Evolutionary conservation across 345 rosid genomes (phyloP), one percentile per base, ranked within the genome.

Genomic region (Geranium rotundifolium): DNA sequence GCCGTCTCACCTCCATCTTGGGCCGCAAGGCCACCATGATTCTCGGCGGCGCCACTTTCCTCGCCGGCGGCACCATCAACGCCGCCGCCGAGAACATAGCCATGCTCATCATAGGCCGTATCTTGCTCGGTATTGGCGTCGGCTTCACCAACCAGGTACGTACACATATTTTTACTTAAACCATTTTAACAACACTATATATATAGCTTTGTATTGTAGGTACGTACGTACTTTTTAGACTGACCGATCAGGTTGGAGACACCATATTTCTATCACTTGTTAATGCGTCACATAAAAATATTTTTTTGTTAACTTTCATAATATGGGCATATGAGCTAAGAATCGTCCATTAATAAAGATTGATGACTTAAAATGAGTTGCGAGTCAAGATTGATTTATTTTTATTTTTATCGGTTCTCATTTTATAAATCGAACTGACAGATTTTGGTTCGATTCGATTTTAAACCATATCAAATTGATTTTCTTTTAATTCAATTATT

Each of bases 121-220:
- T 91, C 59, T 76, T 89, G 75, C 92, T 91, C 15, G 96, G 96
- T 56, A 78, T 86, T 60, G 98, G 96, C 19, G 90, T 91, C 63
- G 98, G 98, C 57, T 91, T 91, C 79, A 86, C 98, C 19, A 89
- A 83, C 73, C 90, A 88, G 85, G 96, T 86, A 63, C 12, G 54
- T 20, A 17, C 16, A 37, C 16, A 37, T 12, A 55, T 9, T 49
- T 31, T 17, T 19, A 6, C 7, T 7, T 29, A 3, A 3, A 23
- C 27, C 27, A 23, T 23, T 23, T 23, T 12, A 17, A 4, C 17
- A 19, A 19, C 19, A 31, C 17, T 39, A 10, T 23, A 13, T 54
- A 27, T 19, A 31, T n/a, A 3, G 27, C 15, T 27, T 15, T 54
- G 20, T 14, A 18, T 41, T 55, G 57, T 5, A 55, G 17, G 27